Evolutionary conservation across 2,329 filamentous ascomycete species (phyloP), one percentile per base, ranked within the genome.

Genomic region (Alternaria sp.): DNA sequence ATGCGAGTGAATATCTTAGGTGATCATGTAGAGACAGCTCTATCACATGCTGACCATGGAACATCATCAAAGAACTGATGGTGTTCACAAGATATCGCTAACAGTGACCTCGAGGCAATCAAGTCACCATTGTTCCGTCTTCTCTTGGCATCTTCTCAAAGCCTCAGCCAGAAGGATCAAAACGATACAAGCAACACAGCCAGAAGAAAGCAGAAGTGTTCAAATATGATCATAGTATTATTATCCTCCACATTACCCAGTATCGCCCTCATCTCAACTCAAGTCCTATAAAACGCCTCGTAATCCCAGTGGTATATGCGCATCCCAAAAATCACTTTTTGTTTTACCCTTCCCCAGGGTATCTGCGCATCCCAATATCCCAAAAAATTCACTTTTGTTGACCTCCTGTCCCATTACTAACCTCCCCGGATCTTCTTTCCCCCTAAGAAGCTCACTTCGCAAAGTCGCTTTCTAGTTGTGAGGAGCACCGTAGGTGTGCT

Each of bases 401-500:
- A 12, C 42, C 30, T 3, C n/a, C 5, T 22, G 18, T 26, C 36
- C 30, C 24, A 41, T 7, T n/a, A 39, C 8, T 54, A 48, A 20
- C 8, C n/a, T 16, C 26, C 38, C 22, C 38, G 14, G 7, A 20
- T 34, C 32, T 16, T 34, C 55, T 43, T 22, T 1, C 22, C 22
- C 22, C 5, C 1, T 1, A 24, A 39, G 0, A 2, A 7, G 22
- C 22, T 24, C 22, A 30, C 7, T 39, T n/a, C 36, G 18, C n/a
- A 18, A 39, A 3, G 2, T 8, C 24, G n/a, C 4, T 30, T 30
- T 1, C 28, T 34, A 56, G 30, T 46, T 22, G 44, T 41, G 52
- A 18, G 32, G 51, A 2, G 57, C 16, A 32, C 63, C 64, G 18
- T 68, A 70, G 7, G 61, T 63, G 39, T 61, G 46, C 26, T 56